Percentiles rank a stretch among this genome's conserved stretches.
Conservation (phyloP, 257 asterid species). For the Primulina huaijiensis region DNA sequence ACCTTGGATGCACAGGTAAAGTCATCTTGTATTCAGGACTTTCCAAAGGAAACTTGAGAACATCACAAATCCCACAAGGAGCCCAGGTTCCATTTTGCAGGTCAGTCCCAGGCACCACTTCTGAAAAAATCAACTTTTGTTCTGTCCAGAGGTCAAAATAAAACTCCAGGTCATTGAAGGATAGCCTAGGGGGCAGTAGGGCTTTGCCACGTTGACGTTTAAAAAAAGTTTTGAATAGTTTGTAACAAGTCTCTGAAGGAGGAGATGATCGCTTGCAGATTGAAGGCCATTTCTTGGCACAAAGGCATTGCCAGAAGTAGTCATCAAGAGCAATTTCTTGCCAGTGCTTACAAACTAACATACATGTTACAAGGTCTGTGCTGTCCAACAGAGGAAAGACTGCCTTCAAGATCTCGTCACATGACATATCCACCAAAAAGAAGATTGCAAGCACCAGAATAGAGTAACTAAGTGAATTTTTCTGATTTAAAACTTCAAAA, state of each 20-base stretch:
- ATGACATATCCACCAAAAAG: conserved; percentile 41
- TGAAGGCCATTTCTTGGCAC: conserved; percentile 90
- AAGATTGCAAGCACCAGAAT: not conserved
- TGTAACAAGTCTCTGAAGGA: conserved; percentile 55
- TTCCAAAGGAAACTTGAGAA: conserved; percentile 63
- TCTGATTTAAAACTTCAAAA: not conserved
- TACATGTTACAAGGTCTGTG: conserved; percentile 69
- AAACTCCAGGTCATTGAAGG: conserved; percentile 82
- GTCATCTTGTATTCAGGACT: conserved; percentile 89
- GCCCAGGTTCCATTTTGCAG: conserved; percentile 62
- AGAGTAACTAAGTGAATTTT: not conserved
- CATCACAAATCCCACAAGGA: conserved; percentile 68
- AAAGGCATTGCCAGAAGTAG: conserved; percentile 89
- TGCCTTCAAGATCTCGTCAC: conserved; percentile 73
- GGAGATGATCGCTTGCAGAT: conserved; percentile 66
- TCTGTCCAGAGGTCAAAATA: conserved; percentile 91
- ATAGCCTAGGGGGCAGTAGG: conserved; percentile 79
- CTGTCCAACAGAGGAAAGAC: conserved; percentile 89
- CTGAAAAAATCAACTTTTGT: conserved; percentile 64
- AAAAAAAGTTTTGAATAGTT: conserved; percentile 57
- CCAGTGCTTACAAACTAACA: conserved; percentile 84
- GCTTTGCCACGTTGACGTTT: conserved; percentile 46
- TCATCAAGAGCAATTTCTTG: conserved; percentile 69
- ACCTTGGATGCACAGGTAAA: conserved; percentile 76
- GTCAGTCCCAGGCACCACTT: conserved; percentile 77